Base-by-base conservation (phyloP, 176 grass and related monocot genomes). In the Aegilops longissima region DNA sequence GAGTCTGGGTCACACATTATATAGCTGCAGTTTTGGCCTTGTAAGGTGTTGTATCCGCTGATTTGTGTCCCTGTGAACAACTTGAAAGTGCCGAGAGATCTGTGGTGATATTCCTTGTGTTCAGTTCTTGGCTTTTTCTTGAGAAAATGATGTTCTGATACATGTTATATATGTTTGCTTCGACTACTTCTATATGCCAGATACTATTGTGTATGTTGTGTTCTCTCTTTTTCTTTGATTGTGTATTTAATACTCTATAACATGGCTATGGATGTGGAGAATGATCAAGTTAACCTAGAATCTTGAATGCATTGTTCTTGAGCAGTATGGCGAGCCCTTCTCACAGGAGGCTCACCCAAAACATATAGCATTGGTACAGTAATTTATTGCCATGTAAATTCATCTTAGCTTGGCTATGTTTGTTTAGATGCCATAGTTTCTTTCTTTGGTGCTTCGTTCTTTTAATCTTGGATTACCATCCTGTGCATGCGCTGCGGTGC, bases 1-100 rank as follows among this genome's bases (percentile, higher is more conserved):
- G 70, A 45, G 64, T n/a, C 74, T 87, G 24, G 18, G 5, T 33
- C 16, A 21, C 16, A 21, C 18, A 12, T 70, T 39, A 61, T 77
- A 49, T 14, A 14, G 78, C 61, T 76, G 61, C 83, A 70, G 14
- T 86, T 86, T 90, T 81, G 78, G 2, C 40, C 34, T 72, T 13
- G 8, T 80, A 74, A 79, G 47, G 13, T 83, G 74, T 66, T 79
- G 56, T 73, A 59, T 70, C 73, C 38, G 68, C 27, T 68, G 78
- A 16, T 85, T 68, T 81, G 34, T 85, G 44, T 45, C 73, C 1
- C 6, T 38, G 25, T 25, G 30, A 86, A 64, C 29, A 82, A 39
- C 16, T 51, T 49, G 3, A 10, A 66, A 6, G 23, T 79, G 54
- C 9, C 10, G 29, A 17, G 30, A 72, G 23, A 64, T 66, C 31